Base-by-base conservation (phyloP, 1,284 basidiomycete genomes). In the Sporisorium exsertum region DNA sequence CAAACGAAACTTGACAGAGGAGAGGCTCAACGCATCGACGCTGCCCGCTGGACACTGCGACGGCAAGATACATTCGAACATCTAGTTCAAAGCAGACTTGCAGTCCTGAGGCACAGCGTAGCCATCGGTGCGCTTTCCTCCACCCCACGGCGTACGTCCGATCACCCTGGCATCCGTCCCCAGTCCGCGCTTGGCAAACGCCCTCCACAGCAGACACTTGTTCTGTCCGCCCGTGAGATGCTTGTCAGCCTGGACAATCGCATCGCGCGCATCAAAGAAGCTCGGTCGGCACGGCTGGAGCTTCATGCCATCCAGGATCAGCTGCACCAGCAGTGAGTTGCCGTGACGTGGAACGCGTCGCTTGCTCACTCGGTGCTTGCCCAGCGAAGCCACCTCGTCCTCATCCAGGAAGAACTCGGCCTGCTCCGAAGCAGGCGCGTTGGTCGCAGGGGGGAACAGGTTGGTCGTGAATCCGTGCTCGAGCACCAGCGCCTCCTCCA, bases 221-320 rank as follows among this genome's bases (percentile, higher is more conserved):
- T 98, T 97, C 88, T 93, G 93, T 16, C 96, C 95, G 22, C 91
- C 93, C 1, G 95, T 97, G 64, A 96, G 89, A 51, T 92, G 87
- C 86, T 93, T 87, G 86, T 97, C 95, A n/a, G 95, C 95, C 81
- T 93, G 90, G 80, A 98, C 90, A 85, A 98, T 96, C 22, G 95
- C 94, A 86, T 95, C 92, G 67, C 95, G 91, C 13, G 94, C 93
- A 77, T 94, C 91, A 81, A 95, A 93, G 92, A 97, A 97, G 43
- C 84, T 85, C 5, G 95, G 95, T 58, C 92, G 89, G 87, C 95
- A 98, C 6, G 92, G 91, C 86, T 97, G 95, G 51, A 96, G 87
- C 89, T 97, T 98, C 94, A 98, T 95, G 10, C 89, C 94, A 83
- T 92, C 91, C 49, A 97, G 78, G 52, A 97, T 91, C 51, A 97